Evolutionary conservation across 257 asterid genomes (phyloP).

Genomic region (Primulina tabacum): DNA sequence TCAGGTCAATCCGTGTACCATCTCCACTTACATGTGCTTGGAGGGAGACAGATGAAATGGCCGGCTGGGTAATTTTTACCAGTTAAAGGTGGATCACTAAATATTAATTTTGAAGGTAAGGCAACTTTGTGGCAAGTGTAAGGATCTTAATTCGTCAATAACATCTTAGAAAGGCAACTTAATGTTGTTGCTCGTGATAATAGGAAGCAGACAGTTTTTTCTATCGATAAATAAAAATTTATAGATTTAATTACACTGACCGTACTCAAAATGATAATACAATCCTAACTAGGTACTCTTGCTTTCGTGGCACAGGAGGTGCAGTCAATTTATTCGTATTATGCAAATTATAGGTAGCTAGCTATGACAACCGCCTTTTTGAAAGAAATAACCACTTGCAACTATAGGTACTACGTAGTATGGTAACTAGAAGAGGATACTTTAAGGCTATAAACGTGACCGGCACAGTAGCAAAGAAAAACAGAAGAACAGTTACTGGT

Average conservation of each 20-base stretch:
- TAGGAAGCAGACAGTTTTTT: not conserved
- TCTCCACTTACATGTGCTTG: slow-evolving; percentile 94
- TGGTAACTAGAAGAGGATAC: slow-evolving; percentile 23
- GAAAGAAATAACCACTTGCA: slow-evolving; percentile 26
- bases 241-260: no score
- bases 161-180: not conserved
- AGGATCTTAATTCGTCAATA: not conserved
- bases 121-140: not conserved
- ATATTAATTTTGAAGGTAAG: not conserved
- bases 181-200: not conserved
- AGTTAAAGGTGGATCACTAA: slow-evolving; percentile 1
- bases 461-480: slow-evolving; percentile 24
- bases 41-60: slow-evolving; percentile 96
- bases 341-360: not conserved
- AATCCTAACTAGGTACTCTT: no score
- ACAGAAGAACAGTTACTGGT: not conserved
- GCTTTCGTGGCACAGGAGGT: not conserved
- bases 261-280: no score
- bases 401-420: slow-evolving; percentile 26
- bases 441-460: slow-evolving; percentile 24
- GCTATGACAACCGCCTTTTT: slow-evolving; percentile 10
- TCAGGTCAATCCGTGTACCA: slow-evolving; percentile 94
- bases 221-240: no score
- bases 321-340: not conserved
- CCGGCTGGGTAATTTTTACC: slow-evolving; percentile 70